phyloP scores from a whole-genome alignment of 2,329 filamentous ascomycete genomes.

The Albophoma yamanashiensis region DNA sequence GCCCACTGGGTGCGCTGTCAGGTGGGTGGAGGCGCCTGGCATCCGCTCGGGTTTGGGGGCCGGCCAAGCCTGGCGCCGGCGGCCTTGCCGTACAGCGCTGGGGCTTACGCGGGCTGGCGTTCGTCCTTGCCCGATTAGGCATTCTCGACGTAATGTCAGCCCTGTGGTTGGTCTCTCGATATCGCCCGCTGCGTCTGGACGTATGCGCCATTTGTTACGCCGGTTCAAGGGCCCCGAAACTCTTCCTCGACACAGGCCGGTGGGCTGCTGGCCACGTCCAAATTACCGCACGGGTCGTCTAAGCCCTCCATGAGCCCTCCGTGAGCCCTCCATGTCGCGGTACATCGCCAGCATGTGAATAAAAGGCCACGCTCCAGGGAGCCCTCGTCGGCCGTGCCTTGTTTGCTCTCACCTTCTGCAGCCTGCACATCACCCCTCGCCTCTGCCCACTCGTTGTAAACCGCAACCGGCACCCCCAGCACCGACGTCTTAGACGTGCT shows the following conservation, averaged over 20 bases:
- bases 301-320: not conserved
- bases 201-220: conserved; percentile 1
- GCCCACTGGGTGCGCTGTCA: not conserved
- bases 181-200: not conserved
- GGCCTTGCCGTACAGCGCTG: not conserved
- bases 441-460: not conserved
- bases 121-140: not conserved
- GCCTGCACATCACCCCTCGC: not conserved
- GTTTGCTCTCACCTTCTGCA: not conserved
- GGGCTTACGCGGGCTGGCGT: not conserved
- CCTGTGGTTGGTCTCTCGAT: not conserved
- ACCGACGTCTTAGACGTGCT: not conserved
- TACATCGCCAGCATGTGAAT: not conserved
- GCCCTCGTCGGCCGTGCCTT: not conserved
- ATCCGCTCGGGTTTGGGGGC: not conserved
- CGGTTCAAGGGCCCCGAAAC: not conserved
- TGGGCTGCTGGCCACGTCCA: not conserved
- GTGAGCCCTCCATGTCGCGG: not conserved
- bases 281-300: not conserved
- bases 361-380: not conserved
- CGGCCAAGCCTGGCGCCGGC: not conserved
- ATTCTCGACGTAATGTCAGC: not conserved
- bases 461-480: not conserved
- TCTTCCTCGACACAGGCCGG: not conserved
- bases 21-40: not conserved